Evolutionary conservation across 2,329 filamentous ascomycete species (phyloP).

Genomic region (Penicillium freii): DNA sequence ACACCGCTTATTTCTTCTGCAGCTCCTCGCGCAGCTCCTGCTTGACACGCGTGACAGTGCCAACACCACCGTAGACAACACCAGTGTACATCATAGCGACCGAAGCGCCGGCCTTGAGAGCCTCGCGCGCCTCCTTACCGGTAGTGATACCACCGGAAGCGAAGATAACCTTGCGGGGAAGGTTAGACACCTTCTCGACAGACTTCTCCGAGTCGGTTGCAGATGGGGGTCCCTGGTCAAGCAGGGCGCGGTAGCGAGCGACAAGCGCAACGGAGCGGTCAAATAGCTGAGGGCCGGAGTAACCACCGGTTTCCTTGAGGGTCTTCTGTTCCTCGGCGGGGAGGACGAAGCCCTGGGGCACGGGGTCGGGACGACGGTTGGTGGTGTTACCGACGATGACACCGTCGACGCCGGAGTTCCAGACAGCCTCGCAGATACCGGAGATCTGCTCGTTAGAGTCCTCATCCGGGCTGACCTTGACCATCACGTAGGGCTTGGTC

Average conservation of each 20-base stretch:
- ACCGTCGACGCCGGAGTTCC: conserved; percentile 81
- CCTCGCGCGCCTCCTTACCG: conserved; percentile 75
- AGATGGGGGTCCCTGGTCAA: conserved; percentile 53
- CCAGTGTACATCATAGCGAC: conserved; percentile 91
- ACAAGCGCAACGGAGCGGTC: conserved; percentile 76
- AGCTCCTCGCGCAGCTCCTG: conserved; percentile 46
- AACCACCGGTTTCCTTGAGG: conserved; percentile 77
- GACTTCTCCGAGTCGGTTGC: conserved; percentile 21
- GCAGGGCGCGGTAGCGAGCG: conserved; percentile 68
- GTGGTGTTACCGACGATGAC: conserved; percentile 98
- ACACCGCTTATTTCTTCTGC: conserved; percentile 27
- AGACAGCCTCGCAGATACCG: conserved; percentile 84
- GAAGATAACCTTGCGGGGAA: conserved; percentile 74
- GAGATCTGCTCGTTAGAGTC: conserved; percentile 79
- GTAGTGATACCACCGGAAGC: conserved; percentile 91
- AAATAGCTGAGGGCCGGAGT: conserved; percentile 88
- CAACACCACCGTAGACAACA: conserved; percentile 61
- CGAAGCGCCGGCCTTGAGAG: conserved; percentile 84
- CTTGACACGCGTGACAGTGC: conserved; percentile 57
- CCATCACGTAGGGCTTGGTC: conserved; percentile 81
- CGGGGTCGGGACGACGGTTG: conserved; percentile 69
- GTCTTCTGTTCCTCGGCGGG: conserved; percentile 64
- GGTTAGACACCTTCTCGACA: conserved; percentile 15
- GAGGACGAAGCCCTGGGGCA: conserved; percentile 66
- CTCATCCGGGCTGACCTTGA: conserved; percentile 96